phyloP scores from a whole-genome alignment of 345 rosid species.

The Lenwebbia sp. region DNA sequence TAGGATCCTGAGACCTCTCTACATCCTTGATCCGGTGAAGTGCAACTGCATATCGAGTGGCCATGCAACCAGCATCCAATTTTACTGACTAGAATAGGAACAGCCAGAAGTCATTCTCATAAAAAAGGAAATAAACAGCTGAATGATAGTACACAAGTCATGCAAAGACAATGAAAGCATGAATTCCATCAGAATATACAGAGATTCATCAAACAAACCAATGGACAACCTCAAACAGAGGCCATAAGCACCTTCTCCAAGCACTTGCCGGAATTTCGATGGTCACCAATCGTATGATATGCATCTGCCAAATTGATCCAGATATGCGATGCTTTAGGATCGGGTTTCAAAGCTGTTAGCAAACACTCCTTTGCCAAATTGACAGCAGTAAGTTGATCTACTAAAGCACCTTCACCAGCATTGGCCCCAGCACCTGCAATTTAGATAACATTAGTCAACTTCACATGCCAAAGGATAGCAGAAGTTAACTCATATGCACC shows the following conservation, averaged over 20 bases:
- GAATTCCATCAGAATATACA: slow-evolving; percentile 8
- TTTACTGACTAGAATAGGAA: slow-evolving; percentile 60
- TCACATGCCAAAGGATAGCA: not conserved
- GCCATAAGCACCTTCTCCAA: slow-evolving; percentile 95
- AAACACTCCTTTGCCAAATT: slow-evolving; percentile 83
- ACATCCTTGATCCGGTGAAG: slow-evolving; percentile 83
- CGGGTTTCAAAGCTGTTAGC: slow-evolving; percentile 58
- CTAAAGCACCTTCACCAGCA: slow-evolving; percentile 47
- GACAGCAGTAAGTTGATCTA: slow-evolving; percentile 47
- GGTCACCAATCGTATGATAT: slow-evolving; percentile 62
- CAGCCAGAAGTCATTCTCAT: not conserved
- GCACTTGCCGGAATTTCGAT: slow-evolving; percentile 84
- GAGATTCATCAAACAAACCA: slow-evolving; percentile 13
- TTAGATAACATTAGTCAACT: not conserved
- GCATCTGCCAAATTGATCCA: slow-evolving; percentile 86
- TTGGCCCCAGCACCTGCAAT: slow-evolving; percentile 76
- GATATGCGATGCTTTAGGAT: slow-evolving; percentile 75
- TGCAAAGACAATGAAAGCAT: not conserved
- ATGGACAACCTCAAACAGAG: slow-evolving; percentile 20
- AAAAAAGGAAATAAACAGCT: not conserved
- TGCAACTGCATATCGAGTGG: slow-evolving; percentile 89
- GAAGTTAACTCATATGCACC: not conserved
- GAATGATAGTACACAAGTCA: not conserved
- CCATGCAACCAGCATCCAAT: slow-evolving; percentile 90
- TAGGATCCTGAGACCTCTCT: slow-evolving; percentile 89